Conservation (phyloP, 2,329 filamentous ascomycete genomes). For the Colletotrichum gloeosporioides region DNA sequence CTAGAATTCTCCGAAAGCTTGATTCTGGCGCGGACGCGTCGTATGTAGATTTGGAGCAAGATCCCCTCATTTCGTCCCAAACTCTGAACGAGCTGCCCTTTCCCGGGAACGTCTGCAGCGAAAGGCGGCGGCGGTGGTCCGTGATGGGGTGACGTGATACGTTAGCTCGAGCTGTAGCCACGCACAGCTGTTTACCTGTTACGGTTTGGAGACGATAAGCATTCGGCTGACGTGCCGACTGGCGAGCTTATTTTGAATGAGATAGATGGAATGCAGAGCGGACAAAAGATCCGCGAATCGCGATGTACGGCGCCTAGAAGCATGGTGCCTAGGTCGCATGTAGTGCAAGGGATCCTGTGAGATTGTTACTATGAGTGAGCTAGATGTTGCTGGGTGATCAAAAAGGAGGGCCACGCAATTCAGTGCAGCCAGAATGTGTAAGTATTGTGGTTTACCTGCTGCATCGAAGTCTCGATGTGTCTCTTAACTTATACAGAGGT, state of each 20-base stretch:
- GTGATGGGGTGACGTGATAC: background rate
- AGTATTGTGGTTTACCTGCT: background rate
- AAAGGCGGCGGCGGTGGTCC: background rate
- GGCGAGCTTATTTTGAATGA: background rate
- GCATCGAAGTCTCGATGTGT: background rate
- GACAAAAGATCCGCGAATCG: background rate
- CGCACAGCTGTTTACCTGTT: background rate
- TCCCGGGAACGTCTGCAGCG: background rate
- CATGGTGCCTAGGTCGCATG: background rate
- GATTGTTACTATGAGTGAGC: background rate
- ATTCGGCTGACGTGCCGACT: background rate
- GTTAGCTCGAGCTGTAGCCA: background rate
- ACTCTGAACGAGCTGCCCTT: background rate
- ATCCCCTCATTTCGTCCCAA: background rate
- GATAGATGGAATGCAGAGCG: background rate
- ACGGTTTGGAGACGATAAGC: background rate
- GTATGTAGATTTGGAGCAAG: background rate
- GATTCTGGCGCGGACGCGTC: background rate
- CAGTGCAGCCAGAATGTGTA: background rate
- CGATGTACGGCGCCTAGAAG: accelerated
- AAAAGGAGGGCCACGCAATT: background rate
- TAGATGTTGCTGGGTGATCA: background rate
- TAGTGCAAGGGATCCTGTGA: background rate
- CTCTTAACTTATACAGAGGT: too few species aligned
- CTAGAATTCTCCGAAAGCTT: background rate